Base-by-base conservation (phyloP, 179 eudicot genomes). In the Vitellaria paradoxa region DNA sequence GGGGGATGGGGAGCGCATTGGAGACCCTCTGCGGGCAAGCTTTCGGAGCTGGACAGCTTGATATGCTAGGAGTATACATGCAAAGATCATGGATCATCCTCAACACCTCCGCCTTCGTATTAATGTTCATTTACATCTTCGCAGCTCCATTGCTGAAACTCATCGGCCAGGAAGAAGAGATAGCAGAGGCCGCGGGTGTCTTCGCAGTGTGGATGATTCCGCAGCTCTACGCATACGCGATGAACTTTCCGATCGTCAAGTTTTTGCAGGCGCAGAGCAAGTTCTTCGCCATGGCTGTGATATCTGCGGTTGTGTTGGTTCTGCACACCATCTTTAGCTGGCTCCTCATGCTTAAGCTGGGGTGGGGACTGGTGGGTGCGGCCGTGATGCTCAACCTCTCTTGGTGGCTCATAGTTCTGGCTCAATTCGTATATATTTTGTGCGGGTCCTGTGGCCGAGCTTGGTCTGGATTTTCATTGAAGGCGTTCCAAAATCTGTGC, bases 21-120 rank as follows among this genome's bases (percentile, higher is more conserved):
- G 94, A 92, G 81, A 92, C 94, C 3, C 84, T 90, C 10, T 90
- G 97, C 20, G 97, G 97, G 56, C 94, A 92, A 78, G 97, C 97
- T 9, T 92, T 53, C 40, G 97, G 97, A 11, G 97, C 97, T 10
- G 86, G 86, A 18, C 89, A 87, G 56, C 5, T 78, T 0, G 82
- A 86, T 73, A 90, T 90, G 92, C 78, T 92, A 1, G 94, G 97
- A 14, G 78, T 88, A 7, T 88, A 90, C 73, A 81, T 90, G 92
- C 94, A 92, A 23, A 81, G 91, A 53, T 90, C 97, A 40, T 92
- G 92, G 94, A 73, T 92, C 9, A 90, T 92, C 74, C 90, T 92
- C 6, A 82, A 70, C 49, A 17, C 79, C 57, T 82, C 89, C 1
- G 87, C 89, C 6, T 4, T 86, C 3, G 0, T 84, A 12, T 46